These are phyloP conservation scores for Cryptococcus deneoformans DNA, from an alignment of 1,284 basidiomycete genomes.

Conservation along the genomic window DNA sequence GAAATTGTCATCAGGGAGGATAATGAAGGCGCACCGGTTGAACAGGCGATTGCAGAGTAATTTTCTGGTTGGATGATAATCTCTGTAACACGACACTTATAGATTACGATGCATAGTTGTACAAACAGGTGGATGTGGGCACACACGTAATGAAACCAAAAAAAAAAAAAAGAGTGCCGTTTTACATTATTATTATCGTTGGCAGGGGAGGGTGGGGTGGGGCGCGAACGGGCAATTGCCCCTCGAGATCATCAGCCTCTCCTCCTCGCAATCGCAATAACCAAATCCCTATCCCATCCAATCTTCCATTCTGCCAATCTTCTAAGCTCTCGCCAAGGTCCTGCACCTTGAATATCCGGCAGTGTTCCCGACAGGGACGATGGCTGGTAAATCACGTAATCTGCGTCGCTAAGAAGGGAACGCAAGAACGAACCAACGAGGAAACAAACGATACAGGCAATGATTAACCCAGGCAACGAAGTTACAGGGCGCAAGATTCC, in stretches of 20 bases:
- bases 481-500: constrained; percentile 19
- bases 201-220: no score
- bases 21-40: constrained; percentile 19
- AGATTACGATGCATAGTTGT: constrained; percentile 9
- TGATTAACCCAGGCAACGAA: constrained; percentile 56
- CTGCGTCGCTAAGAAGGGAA: constrained; percentile 74
- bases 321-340: constrained; percentile 76
- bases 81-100: not conserved
- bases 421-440: constrained; percentile 85
- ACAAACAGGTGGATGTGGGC: constrained; percentile 1
- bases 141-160: not conserved
- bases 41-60: constrained; percentile 28
- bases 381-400: constrained; percentile 76
- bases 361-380: constrained; percentile 43
- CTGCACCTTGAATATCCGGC: not conserved
- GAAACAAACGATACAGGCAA: constrained; percentile 83
- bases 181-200: not conserved
- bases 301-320: constrained; percentile 62
- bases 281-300: constrained; percentile 38
- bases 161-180: not conserved
- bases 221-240: no score
- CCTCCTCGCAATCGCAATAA: constrained; percentile 53
- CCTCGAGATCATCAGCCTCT: not conserved
- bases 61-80: not conserved
- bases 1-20: constrained; percentile 34